Percentiles rank a stretch among this genome's conserved stretches.
phyloP scores from a whole-genome alignment of 257 asterid species.

The Cynanchum wilfordii region DNA sequence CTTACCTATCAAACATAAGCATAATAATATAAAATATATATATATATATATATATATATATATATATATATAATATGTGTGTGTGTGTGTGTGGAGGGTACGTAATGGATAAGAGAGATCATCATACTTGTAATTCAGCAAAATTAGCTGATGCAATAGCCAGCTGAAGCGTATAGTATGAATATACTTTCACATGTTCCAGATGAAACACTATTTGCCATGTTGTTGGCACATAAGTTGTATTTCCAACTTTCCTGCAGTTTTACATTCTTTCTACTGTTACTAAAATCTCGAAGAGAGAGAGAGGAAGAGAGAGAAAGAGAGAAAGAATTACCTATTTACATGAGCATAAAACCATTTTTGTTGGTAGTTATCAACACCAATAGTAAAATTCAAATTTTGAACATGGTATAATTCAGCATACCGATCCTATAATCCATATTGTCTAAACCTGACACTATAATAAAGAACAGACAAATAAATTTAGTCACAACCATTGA shows the following conservation, averaged over 20 bases:
- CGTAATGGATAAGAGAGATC: not conserved
- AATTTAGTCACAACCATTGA: not conserved
- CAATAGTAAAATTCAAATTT: slow-evolving; percentile 58
- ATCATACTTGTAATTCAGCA: slow-evolving; percentile 64
- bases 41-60: not conserved
- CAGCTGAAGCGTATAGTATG: slow-evolving; percentile 52
- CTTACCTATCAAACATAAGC: slow-evolving; percentile 10
- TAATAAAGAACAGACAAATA: not conserved
- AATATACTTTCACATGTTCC: slow-evolving; percentile 15
- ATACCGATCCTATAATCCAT: slow-evolving; percentile 91
- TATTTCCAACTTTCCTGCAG: slow-evolving; percentile 56
- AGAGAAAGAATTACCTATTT: slow-evolving; percentile 36
- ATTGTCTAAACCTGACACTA: slow-evolving; percentile 57
- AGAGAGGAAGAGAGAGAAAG: not conserved
- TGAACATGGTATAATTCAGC: slow-evolving; percentile 60
- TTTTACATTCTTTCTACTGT: too few species aligned
- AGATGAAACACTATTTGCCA: slow-evolving; percentile 64
- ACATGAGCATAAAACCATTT: slow-evolving; percentile 93
- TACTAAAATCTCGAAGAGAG: not conserved
- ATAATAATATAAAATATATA: too few species aligned
- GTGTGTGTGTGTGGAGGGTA: too few species aligned
- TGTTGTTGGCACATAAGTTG: slow-evolving; percentile 59
- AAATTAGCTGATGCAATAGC: slow-evolving; percentile 71
- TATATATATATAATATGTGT: not conserved
- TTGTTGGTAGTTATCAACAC: slow-evolving; percentile 34